Percentiles rank a stretch among this genome's conserved stretches.
Evolutionary conservation across 2,329 filamentous ascomycete genomes (phyloP).

Genomic region (Seiridium unicorne): DNA sequence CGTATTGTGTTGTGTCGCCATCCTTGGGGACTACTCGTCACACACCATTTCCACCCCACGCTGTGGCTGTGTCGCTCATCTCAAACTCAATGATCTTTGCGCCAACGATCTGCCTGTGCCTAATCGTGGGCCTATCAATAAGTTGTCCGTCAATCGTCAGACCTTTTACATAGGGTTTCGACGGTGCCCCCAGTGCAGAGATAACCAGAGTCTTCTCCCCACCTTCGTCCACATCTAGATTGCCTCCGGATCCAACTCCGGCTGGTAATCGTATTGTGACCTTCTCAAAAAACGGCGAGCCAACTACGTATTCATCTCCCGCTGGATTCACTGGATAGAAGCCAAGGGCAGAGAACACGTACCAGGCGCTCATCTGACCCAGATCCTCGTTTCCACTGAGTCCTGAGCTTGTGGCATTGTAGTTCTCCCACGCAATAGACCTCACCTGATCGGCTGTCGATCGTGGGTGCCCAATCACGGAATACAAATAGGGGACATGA

Average conservation of each 20-base stretch:
- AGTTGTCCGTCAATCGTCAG: slow-evolving; percentile 36
- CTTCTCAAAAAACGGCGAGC: slow-evolving; percentile 44
- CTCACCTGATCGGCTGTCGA: slow-evolving; percentile 36
- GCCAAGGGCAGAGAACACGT: slow-evolving; percentile 43
- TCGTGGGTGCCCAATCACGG: slow-evolving; percentile 37
- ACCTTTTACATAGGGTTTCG: slow-evolving; percentile 37
- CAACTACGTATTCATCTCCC: slow-evolving; percentile 42
- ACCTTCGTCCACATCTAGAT: slow-evolving; percentile 5
- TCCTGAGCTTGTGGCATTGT: slow-evolving; percentile 43
- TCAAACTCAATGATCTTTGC: too few relatives aligned
- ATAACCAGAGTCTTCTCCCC: slow-evolving; percentile 33
- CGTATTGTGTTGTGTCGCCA: too few relatives aligned
- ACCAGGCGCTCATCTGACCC: slow-evolving; percentile 50
- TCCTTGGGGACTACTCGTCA: too few relatives aligned
- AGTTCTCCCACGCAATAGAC: slow-evolving; percentile 35
- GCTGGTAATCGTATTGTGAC: slow-evolving; percentile 35
- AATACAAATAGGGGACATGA: slow-evolving; percentile 45
- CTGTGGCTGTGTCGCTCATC: too few relatives aligned
- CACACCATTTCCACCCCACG: too few relatives aligned
- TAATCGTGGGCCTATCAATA: too few relatives aligned
- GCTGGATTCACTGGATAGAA: slow-evolving; percentile 47
- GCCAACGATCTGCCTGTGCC: too few relatives aligned
- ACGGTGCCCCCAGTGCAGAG: slow-evolving; percentile 36
- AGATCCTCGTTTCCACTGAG: slow-evolving; percentile 47
- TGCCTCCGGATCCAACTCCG: slow-evolving; percentile 23